These are phyloP conservation scores for Stylosanthes scabra DNA, from an alignment of 331 rosid genomes.

Conservation along the genomic window DNA sequence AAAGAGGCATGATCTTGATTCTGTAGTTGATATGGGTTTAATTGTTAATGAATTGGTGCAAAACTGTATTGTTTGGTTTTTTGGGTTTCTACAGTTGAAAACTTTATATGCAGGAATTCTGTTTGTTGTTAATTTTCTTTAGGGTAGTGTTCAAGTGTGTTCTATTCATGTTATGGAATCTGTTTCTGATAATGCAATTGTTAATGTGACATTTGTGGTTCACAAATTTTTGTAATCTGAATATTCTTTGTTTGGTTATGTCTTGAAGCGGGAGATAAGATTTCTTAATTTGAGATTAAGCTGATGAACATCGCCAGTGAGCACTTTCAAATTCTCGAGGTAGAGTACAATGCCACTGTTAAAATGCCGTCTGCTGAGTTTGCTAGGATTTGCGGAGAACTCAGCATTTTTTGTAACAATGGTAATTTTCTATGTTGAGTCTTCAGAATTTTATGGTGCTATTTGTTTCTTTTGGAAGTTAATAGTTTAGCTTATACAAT, in stretches of 20 bases:
- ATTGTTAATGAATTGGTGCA: no score
- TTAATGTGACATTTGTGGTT: neutral
- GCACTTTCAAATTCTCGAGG: conserved; percentile 95
- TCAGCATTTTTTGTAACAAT: conserved; percentile 91
- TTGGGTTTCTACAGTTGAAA: neutral
- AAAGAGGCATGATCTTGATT: neutral
- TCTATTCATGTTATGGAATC: neutral
- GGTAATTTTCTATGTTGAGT: conserved; percentile 45
- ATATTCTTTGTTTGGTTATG: neutral
- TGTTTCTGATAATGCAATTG: neutral
- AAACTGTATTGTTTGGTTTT: rapidly evolving
- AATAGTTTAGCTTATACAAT: neutral
- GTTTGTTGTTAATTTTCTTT: neutral
- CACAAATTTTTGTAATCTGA: neutral
- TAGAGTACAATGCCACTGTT: conserved; percentile 91
- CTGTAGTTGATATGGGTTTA: neutral
- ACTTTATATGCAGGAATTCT: neutral
- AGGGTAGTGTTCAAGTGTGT: neutral
- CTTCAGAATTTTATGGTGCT: neutral
- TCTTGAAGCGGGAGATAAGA: conserved; percentile 75
- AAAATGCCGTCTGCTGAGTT: conserved; percentile 92
- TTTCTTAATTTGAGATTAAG: conserved; percentile 96
- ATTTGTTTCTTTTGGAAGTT: neutral
- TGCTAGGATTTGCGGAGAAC: conserved; percentile 91
- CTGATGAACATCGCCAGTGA: conserved; percentile 98